Conservation (phyloP, 2,329 filamentous ascomycete species). For the Chrysoporthe cubensis region DNA sequence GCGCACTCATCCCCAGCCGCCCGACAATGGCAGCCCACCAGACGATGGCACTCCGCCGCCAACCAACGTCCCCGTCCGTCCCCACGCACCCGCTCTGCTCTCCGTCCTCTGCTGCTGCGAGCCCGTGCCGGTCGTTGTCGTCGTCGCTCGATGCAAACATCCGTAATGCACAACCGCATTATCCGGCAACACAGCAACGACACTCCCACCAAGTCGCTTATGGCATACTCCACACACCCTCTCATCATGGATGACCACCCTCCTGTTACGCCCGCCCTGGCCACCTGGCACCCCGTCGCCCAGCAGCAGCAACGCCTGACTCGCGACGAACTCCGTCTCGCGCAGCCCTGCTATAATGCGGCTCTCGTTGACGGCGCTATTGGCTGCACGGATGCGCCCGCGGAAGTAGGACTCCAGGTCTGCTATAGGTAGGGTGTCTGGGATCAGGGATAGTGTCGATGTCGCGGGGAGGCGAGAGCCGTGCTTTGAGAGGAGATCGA, state of each 20-base stretch:
- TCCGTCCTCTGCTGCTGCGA: conserved; percentile 6
- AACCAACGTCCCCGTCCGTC: background rate
- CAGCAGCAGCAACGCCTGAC: conserved; percentile 73
- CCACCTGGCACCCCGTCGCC: conserved; percentile 65
- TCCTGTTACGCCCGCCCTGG: conserved; percentile 58
- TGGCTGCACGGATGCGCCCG: conserved; percentile 85
- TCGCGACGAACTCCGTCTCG: conserved; percentile 77
- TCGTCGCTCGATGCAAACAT: conserved; percentile 59
- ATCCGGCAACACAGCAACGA: conserved; percentile 87
- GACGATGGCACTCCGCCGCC: background rate
- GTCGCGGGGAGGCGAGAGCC: conserved; percentile 87
- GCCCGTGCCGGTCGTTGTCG: conserved; percentile 27
- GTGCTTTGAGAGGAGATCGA: conserved; percentile 88
- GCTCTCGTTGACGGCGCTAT: conserved; percentile 78
- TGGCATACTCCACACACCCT: conserved; percentile 90
- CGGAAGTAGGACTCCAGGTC: conserved; percentile 90
- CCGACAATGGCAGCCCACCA: background rate
- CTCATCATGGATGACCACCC: conserved; percentile 85
- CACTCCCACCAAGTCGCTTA: conserved; percentile 88
- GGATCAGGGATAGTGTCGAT: conserved; percentile 85
- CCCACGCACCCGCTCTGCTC: conserved; percentile 15
- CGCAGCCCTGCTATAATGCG: conserved; percentile 77
- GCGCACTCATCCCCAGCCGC: conserved; percentile 9
- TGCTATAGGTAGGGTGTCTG: conserved; percentile 74
- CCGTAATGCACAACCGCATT: conserved; percentile 82